phyloP scores from a whole-genome alignment of 306 rosid genomes.

The Cicer yamashitae region DNA sequence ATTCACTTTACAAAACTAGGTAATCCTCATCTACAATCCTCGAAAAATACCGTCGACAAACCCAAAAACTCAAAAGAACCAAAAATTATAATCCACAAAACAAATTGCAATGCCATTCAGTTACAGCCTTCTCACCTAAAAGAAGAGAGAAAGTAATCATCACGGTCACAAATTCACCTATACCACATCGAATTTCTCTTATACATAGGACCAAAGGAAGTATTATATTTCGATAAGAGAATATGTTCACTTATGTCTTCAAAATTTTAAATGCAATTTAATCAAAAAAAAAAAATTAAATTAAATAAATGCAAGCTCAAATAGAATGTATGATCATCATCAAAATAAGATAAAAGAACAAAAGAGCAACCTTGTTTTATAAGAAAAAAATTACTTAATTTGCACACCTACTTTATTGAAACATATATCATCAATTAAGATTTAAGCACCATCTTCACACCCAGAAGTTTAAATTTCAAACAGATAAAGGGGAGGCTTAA shows the following conservation, averaged over 20 bases:
- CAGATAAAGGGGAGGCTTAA: neutral
- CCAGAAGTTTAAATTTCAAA: conserved; percentile 12
- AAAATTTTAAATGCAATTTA: too few relatives aligned
- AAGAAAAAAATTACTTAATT: neutral
- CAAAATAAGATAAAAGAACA: neutral
- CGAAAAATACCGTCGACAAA: neutral
- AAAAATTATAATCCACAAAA: neutral
- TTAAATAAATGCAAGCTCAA: conserved; percentile 14
- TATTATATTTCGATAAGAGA: neutral
- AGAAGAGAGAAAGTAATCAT: neutral
- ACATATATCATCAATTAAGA: neutral
- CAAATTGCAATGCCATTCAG: conserved; percentile 13
- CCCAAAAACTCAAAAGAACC: neutral
- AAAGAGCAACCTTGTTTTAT: neutral
- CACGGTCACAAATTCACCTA: neutral
- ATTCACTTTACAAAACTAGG: neutral
- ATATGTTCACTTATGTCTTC: neutral
- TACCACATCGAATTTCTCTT: neutral
- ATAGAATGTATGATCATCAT: neutral
- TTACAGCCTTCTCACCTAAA: neutral
- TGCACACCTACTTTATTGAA: neutral
- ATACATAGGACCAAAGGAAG: too few relatives aligned
- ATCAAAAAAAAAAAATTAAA: neutral
- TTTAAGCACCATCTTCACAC: neutral
- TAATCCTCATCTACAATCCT: conserved; percentile 7